Percentiles rank a stretch among this genome's conserved stretches.
Evolutionary conservation across 306 rosid species (phyloP).

Genomic region (Prunus mume): DNA sequence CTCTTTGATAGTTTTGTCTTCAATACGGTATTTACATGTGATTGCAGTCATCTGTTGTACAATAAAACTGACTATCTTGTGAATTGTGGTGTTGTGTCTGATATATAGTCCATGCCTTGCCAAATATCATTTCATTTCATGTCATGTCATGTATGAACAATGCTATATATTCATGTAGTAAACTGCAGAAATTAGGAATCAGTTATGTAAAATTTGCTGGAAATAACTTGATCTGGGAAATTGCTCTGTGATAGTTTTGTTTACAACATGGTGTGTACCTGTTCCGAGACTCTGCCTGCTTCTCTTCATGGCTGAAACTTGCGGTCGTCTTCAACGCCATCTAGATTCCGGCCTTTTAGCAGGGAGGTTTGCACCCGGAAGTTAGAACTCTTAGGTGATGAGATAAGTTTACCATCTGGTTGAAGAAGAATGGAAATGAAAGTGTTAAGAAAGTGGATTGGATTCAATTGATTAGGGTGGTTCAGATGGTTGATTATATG

Average conservation of each 20-base stretch:
- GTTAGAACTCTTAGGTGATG: neutral
- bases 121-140: too few species aligned
- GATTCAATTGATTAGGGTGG: neutral
- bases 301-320: neutral
- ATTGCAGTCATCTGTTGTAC: too few species aligned
- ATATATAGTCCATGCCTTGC: too few species aligned
- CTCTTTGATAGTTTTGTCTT: neutral
- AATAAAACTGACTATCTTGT: neutral
- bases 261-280: neutral
- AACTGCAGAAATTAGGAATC: neutral
- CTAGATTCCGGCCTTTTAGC: neutral
- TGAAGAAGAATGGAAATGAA: neutral
- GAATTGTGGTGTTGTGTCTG: neutral
- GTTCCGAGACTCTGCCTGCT: neutral
- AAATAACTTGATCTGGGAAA: neutral
- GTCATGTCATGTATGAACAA: too few species aligned
- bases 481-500: neutral
- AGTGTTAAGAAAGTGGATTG: neutral
- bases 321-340: neutral
- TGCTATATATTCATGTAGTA: too few species aligned
- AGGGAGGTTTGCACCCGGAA: neutral
- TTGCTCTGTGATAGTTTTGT: too few species aligned
- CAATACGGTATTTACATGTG: too few species aligned
- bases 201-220: too few species aligned
- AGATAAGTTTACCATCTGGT: neutral